These are phyloP conservation scores for Golubevia sp. DNA, from an alignment of 1,284 basidiomycete species.

Conservation along the genomic window DNA sequence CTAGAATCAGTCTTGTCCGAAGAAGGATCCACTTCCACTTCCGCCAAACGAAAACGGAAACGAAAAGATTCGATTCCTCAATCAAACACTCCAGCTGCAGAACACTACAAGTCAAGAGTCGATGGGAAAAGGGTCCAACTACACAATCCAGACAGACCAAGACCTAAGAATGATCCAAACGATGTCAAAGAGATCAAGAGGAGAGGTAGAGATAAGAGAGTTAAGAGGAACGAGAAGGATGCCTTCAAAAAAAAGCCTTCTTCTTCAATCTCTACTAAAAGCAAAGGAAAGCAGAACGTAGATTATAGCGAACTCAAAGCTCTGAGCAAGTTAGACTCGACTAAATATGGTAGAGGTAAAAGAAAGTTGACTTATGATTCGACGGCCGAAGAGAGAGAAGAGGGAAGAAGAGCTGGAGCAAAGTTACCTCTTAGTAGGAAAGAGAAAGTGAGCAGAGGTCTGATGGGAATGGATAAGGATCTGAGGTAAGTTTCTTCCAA, in stretches of 20 bases:
- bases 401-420: no score
- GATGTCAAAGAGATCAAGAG: slow-evolving; percentile 8
- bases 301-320: neutral
- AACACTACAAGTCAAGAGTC: slow-evolving; percentile 17
- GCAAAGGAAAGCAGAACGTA: slow-evolving; percentile 15
- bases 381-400: no score
- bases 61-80: neutral
- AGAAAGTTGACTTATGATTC: no score
- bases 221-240: slow-evolving; percentile 11
- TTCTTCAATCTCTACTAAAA: slow-evolving; percentile 16
- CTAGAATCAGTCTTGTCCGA: no score
- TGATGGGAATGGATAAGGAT: no score
- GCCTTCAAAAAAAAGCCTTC: slow-evolving; percentile 5
- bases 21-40: neutral
- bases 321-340: slow-evolving; percentile 17
- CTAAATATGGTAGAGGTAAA: neutral
- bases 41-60: neutral
- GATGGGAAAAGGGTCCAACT: slow-evolving; percentile 34
- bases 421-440: no score
- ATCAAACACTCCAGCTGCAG: neutral
- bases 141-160: slow-evolving; percentile 26
- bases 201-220: slow-evolving; percentile 23
- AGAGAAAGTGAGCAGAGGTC: no score
- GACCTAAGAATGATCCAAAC: slow-evolving; percentile 25
- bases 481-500: no score